These are phyloP conservation scores for Penicillium palitans DNA, from an alignment of 2,329 filamentous ascomycete genomes.

Conservation along the genomic window DNA sequence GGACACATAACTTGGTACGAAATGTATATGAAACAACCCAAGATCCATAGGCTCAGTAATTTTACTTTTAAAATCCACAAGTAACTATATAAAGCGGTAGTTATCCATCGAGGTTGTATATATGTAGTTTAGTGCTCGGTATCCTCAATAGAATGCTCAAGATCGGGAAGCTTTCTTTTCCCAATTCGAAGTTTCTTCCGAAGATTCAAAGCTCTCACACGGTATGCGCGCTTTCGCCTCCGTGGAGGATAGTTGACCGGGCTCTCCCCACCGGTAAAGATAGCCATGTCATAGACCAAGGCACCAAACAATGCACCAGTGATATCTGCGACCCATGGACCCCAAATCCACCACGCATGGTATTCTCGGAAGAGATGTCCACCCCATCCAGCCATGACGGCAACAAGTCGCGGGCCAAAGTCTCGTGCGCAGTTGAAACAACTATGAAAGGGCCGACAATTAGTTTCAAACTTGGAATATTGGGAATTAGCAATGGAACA, in stretches of 20 bases:
- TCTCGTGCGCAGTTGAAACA: constrained; percentile 40
- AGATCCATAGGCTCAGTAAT: not conserved
- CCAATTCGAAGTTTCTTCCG: constrained; percentile 18
- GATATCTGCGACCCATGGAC: constrained; percentile 38
- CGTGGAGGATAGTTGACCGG: constrained; percentile 47
- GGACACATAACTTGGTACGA: not conserved
- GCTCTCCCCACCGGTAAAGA: constrained; percentile 43
- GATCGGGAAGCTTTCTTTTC: constrained; percentile 17
- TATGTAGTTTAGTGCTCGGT: not conserved
- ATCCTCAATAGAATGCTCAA: constrained; percentile 19
- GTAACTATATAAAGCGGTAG: not conserved
- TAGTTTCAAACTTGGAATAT: not conserved
- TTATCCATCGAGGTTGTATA: no score
- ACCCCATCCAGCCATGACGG: constrained; percentile 36
- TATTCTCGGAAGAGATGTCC: constrained; percentile 25
- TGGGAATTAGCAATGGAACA: not conserved
- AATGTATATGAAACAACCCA: not conserved
- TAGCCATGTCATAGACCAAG: constrained; percentile 37
- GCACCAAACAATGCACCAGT: constrained; percentile 35
- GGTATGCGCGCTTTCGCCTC: constrained; percentile 37
- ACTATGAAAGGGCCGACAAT: constrained; percentile 5
- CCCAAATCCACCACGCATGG: constrained; percentile 40
- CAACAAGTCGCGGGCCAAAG: constrained; percentile 37
- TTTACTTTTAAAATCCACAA: not conserved
- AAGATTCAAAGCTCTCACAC: constrained; percentile 32